Percentiles rank a stretch among this genome's conserved stretches.
Conservation (phyloP, 179 eudicot genomes). For the Heliamphora pulchella region DNA sequence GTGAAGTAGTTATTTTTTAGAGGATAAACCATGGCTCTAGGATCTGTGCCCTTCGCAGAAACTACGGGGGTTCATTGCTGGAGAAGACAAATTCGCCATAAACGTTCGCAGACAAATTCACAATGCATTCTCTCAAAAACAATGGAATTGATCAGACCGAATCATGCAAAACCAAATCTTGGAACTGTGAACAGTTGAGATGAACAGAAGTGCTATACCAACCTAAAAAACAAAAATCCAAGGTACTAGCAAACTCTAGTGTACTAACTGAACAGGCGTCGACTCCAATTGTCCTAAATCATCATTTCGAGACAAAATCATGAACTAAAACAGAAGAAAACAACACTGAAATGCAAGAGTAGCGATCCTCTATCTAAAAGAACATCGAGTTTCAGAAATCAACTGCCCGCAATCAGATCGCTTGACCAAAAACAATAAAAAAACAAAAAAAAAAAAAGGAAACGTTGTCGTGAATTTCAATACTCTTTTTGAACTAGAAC, state of each 20-base stretch:
- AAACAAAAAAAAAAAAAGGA: background rate
- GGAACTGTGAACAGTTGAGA: background rate
- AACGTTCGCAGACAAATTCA: background rate
- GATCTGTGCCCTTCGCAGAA: background rate
- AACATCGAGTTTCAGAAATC: background rate
- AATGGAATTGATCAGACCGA: background rate
- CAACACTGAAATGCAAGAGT: background rate
- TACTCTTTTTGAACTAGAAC: too few species aligned
- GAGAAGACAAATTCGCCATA: background rate
- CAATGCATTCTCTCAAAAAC: background rate
- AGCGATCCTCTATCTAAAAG: background rate
- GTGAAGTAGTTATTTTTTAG: background rate
- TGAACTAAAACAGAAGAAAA: background rate
- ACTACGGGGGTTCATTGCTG: background rate
- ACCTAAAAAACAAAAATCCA: background rate
- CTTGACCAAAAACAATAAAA: background rate
- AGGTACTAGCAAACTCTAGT: background rate
- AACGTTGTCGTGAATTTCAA: too few species aligned
- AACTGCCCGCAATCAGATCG: constrained; percentile 10
- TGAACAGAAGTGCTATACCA: background rate
- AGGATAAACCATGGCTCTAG: background rate
- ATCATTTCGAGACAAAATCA: background rate
- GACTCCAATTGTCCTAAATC: background rate
- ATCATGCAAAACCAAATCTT: background rate
- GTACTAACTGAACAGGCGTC: background rate